Percentiles rank a stretch among this genome's conserved stretches.
These are phyloP conservation scores for Tricholoma matsutake DNA, from an alignment of 768 basidiomycete genomes.

Conservation along the genomic window DNA sequence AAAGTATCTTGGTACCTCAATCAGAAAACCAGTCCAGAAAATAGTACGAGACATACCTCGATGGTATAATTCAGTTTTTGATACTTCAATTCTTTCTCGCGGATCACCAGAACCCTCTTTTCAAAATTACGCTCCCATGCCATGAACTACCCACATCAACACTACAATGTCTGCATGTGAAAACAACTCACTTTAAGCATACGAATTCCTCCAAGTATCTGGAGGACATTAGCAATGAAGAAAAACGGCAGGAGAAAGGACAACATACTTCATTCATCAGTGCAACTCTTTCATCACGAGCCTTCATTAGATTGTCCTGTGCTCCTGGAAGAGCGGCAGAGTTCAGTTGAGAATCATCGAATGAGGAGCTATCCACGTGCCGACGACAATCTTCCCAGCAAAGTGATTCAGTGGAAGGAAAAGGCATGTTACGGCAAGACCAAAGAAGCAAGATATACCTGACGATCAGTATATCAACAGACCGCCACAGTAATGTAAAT, in stretches of 20 bases:
- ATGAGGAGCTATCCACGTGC: conserved; percentile 7
- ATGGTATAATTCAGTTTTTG: conserved; percentile 86
- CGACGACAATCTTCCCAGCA: conserved; percentile 75
- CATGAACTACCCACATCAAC: conserved; percentile 65
- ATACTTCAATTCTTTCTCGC: conserved; percentile 79
- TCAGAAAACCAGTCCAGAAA: background rate
- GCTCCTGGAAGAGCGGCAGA: conserved; percentile 28
- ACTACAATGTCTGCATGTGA: background rate
- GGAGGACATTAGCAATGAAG: background rate
- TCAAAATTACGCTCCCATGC: conserved; percentile 92
- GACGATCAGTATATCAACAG: background rate
- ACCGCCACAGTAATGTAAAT: background rate
- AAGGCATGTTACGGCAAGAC: conserved; percentile 70
- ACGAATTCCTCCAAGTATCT: conserved; percentile 85
- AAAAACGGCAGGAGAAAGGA: too few relatives aligned
- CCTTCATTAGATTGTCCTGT: conserved; percentile 88
- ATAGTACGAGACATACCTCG: conserved; percentile 45
- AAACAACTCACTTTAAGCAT: conserved; percentile 69
- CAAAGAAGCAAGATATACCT: conserved; percentile 72
- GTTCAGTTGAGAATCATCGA: too few relatives aligned
- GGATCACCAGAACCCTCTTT: conserved; percentile 62
- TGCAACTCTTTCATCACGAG: conserved; percentile 84
- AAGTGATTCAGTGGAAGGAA: conserved; percentile 80
- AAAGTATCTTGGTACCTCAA: conserved; percentile 31
- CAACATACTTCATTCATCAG: conserved; percentile 74